Conservation (phyloP, 805 yeast species). For the Metschnikowia henanensis region DNA sequence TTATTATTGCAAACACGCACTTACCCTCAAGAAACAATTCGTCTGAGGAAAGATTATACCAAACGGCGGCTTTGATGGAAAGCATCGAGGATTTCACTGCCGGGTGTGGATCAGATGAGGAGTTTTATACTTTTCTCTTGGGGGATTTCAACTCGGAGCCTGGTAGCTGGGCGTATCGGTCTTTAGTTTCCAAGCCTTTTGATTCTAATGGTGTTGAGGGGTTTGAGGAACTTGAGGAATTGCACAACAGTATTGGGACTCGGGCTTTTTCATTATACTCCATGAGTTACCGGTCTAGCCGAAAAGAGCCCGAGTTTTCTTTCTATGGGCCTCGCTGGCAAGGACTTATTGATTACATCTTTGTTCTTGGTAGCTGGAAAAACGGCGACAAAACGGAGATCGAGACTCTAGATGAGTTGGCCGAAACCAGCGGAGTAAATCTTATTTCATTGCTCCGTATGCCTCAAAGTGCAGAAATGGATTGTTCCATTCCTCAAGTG, state of each 20-base stretch:
- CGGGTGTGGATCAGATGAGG: not conserved
- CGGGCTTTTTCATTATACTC: constrained; percentile 6
- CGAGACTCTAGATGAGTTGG: not conserved
- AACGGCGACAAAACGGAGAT: not conserved
- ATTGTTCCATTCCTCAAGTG: constrained; percentile 28
- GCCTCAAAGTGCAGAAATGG: constrained; percentile 2
- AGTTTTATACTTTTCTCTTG: constrained; percentile 1
- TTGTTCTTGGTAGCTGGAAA: constrained; percentile 1
- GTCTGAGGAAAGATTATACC: not conserved
- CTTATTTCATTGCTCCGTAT: constrained; percentile 8
- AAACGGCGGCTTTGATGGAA: constrained; percentile 1
- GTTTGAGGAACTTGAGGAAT: not conserved
- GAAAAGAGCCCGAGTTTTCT: constrained; percentile 1
- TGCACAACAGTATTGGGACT: not conserved
- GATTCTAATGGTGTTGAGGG: constrained; percentile 8
- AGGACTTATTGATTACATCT: constrained; percentile 5
- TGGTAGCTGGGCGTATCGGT: constrained; percentile 1
- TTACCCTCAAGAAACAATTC: not conserved
- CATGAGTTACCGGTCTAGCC: too few species aligned
- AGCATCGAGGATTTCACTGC: not conserved
- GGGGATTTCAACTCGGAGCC: constrained; percentile 6
- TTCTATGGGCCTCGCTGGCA: constrained; percentile 3
- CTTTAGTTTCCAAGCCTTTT: constrained; percentile 2
- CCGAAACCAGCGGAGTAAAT: not conserved
- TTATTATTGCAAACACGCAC: constrained; percentile 1